These are phyloP conservation scores for Tricholoma terreum DNA, from an alignment of 768 basidiomycete genomes.

Conservation along the genomic window DNA sequence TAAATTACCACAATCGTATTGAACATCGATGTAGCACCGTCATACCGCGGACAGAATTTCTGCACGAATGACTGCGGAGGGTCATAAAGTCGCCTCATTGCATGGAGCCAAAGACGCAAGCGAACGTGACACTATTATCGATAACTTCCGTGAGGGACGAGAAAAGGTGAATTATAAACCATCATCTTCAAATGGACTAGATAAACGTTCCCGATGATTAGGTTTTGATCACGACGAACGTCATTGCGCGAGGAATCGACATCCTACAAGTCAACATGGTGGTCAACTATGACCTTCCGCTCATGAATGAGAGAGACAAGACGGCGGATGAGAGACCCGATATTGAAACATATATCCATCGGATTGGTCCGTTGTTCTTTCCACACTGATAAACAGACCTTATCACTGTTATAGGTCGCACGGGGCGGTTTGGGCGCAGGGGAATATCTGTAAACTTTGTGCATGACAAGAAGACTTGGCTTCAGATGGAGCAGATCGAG, in stretches of 20 bases:
- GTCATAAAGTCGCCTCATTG: constrained; percentile 93
- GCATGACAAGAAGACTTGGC: constrained; percentile 83
- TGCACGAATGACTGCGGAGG: constrained; percentile 84
- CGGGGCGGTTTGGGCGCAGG: constrained; percentile 95
- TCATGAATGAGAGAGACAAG: constrained; percentile 70
- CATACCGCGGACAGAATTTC: constrained; percentile 93
- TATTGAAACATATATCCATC: constrained; percentile 96
- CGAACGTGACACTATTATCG: constrained; percentile 91
- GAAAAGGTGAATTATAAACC: constrained; percentile 64
- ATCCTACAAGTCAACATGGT: constrained; percentile 99
- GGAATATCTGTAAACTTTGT: constrained; percentile 98
- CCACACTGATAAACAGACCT: background rate
- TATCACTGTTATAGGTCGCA: constrained; percentile 65
- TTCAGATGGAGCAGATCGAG: constrained; percentile 90
- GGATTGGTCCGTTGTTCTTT: constrained; percentile 71
- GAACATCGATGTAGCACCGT: constrained; percentile 54
- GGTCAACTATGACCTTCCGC: constrained; percentile 96
- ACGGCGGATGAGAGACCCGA: constrained; percentile 66
- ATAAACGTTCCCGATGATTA: constrained; percentile 11
- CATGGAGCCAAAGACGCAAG: constrained; percentile 90
- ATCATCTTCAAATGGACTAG: background rate
- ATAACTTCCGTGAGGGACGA: constrained; percentile 92
- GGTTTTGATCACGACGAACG: constrained; percentile 95
- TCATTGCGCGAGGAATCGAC: constrained; percentile 97
- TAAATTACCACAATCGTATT: background rate